Base-by-base conservation (phyloP, 768 basidiomycete genomes). In the Mycena metata region DNA sequence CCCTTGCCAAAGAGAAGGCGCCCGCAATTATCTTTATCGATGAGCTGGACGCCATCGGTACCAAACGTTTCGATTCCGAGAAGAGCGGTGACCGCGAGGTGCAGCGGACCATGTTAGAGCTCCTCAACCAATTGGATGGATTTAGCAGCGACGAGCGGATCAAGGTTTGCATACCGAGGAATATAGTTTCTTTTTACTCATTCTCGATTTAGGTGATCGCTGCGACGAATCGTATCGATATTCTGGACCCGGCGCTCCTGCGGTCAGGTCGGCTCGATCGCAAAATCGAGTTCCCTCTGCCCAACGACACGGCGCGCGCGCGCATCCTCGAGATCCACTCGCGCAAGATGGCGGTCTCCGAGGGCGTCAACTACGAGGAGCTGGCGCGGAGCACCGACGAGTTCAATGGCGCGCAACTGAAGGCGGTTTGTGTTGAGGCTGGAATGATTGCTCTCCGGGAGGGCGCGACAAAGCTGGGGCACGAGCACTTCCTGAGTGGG, bases 21-120 rank as follows among this genome's bases (percentile, higher is more conserved):
- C 96, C 96, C 8, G 93, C 96, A n/a, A 98, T 98, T 79, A 98
- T 99, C 79, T 98, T 98, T 82, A 98, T 98, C 71, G 97, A 99
- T 75, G 97, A 99, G 77, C 80, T 99, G 76, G 97, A 99, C 78
- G 96, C 96, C n/a, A 97, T 99, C 73, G 97, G 97, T 46, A 99
- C 97, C 13, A 98, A 98, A 79, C 93, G 98, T 10, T 99, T 99
- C 76, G 98, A 99, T 76, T 96, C 94, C 19, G 97, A 99, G 81
- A 99, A 99, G 87, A 95, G 95, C 75, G 98, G 98, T 69, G 98
- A 99, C 80, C 89, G 98, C 77, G 98, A 99, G 78, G 98, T 99
- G n/a, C 98, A 99, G 80, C 84, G 98, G 69, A 99, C 98, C n/a
- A 99, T 99, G 98, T 84, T 99, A 76, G 98, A 99, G 78, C 86